Conservation (phyloP, 2,329 filamentous ascomycete genomes). For the Pochonia chlamydosporia region DNA sequence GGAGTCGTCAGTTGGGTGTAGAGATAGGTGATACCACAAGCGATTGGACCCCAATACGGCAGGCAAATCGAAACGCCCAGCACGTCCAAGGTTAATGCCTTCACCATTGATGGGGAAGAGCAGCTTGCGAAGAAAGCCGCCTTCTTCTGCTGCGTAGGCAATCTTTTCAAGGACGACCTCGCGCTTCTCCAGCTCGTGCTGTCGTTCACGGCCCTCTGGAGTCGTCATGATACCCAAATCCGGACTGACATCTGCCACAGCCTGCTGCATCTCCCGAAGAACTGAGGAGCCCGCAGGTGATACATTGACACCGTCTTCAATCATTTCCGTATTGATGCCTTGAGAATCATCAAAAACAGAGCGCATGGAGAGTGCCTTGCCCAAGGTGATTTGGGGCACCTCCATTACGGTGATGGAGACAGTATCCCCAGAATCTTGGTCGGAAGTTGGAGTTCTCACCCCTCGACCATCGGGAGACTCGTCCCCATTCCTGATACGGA, state of each 20-base stretch:
- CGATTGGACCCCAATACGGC: slow-evolving; percentile 74
- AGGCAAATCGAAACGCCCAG: slow-evolving; percentile 73
- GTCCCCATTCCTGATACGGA: slow-evolving; percentile 57
- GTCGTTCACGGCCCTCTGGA: slow-evolving; percentile 62
- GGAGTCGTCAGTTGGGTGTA: slow-evolving; percentile 86
- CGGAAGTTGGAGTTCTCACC: slow-evolving; percentile 57
- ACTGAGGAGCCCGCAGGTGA: slow-evolving; percentile 71
- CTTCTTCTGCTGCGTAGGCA: slow-evolving; percentile 72
- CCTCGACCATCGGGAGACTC: slow-evolving; percentile 62
- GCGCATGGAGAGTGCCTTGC: slow-evolving; percentile 82
- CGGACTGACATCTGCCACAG: slow-evolving; percentile 68
- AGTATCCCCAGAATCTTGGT: slow-evolving; percentile 71
- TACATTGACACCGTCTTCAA: slow-evolving; percentile 83
- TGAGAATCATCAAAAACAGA: slow-evolving; percentile 88
- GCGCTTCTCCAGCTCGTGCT: slow-evolving; percentile 73
- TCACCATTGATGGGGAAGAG: slow-evolving; percentile 73
- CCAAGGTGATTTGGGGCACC: slow-evolving; percentile 71
- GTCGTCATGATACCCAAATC: slow-evolving; percentile 73
- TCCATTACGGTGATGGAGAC: slow-evolving; percentile 88
- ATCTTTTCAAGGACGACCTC: slow-evolving; percentile 83
- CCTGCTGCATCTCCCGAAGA: slow-evolving; percentile 78
- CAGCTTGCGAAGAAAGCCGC: slow-evolving; percentile 75
- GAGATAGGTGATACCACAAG: slow-evolving; percentile 88
- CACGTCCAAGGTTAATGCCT: slow-evolving; percentile 74
- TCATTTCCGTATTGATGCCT: slow-evolving; percentile 97